Conservation (phyloP, 805 yeast species). For the Cyberlindnera mycetangii region DNA sequence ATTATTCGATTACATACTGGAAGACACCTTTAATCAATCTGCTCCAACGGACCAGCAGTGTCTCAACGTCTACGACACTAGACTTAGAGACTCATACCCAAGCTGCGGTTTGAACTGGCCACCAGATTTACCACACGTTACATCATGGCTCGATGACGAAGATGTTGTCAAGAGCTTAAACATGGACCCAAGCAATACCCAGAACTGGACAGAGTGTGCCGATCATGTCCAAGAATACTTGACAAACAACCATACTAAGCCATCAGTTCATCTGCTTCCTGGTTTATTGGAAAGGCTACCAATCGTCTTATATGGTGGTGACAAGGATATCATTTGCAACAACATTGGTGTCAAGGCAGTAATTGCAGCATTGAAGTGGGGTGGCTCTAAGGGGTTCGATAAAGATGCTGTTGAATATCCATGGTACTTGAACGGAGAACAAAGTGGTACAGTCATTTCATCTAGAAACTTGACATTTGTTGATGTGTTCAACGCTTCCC, state of each 20-base stretch:
- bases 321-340: conserved; percentile 86
- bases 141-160: conserved; percentile 47
- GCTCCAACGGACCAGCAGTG: conserved; percentile 49
- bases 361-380: conserved; percentile 63
- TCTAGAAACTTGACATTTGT: conserved; percentile 78
- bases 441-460: conserved; percentile 43
- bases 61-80: conserved; percentile 78
- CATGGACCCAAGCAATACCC: conserved; percentile 37
- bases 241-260: conserved; percentile 48
- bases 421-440: conserved; percentile 46
- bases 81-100: conserved; percentile 70
- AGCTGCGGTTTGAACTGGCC: conserved; percentile 96
- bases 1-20: conserved; percentile 32
- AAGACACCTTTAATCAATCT: conserved; percentile 30
- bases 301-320: conserved; percentile 79
- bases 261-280: conserved; percentile 69
- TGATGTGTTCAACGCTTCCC: conserved; percentile 73
- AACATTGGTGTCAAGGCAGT: conserved; percentile 68
- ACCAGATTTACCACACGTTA: conserved; percentile 48
- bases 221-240: conserved; percentile 51
- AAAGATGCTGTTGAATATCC: conserved; percentile 26
- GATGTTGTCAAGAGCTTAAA: conserved; percentile 53
- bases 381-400: conserved; percentile 42
- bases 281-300: conserved; percentile 53
- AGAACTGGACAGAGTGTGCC: conserved; percentile 77